phyloP scores from a whole-genome alignment of 805 yeast species.

The Candida ficus region DNA sequence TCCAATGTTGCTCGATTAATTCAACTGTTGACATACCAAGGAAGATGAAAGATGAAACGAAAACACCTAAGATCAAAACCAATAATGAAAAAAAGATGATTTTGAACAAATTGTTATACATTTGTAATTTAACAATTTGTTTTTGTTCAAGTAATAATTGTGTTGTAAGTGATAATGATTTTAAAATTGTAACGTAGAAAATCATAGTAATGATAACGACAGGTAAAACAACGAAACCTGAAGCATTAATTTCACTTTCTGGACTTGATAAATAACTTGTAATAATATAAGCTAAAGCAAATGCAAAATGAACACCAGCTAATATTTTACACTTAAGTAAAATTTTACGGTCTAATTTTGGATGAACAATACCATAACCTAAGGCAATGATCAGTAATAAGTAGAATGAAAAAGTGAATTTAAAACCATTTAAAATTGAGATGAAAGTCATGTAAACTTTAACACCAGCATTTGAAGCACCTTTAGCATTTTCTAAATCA shows the following conservation, averaged over 20 bases:
- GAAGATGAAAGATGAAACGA: slow-evolving; percentile 63
- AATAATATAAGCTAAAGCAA: slow-evolving; percentile 49
- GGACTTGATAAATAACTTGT: slow-evolving; percentile 49
- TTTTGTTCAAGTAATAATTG: slow-evolving; percentile 73
- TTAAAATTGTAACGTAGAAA: slow-evolving; percentile 71
- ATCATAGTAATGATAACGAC: slow-evolving; percentile 60
- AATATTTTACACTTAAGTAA: slow-evolving; percentile 70
- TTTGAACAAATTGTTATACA: slow-evolving; percentile 76
- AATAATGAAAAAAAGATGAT: slow-evolving; percentile 70
- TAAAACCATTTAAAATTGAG: slow-evolving; percentile 72
- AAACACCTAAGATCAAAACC: slow-evolving; percentile 63
- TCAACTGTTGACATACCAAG: slow-evolving; percentile 72
- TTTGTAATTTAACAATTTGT: slow-evolving; percentile 83
- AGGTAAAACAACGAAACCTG: slow-evolving; percentile 64
- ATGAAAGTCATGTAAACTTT: slow-evolving; percentile 73
- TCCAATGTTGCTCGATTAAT: slow-evolving; percentile 86
- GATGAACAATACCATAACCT: slow-evolving; percentile 93
- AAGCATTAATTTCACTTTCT: slow-evolving; percentile 42
- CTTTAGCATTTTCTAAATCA: slow-evolving; percentile 69
- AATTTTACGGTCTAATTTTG: slow-evolving; percentile 66
- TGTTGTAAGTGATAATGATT: slow-evolving; percentile 71
- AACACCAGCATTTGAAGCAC: slow-evolving; percentile 45
- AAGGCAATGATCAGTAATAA: slow-evolving; percentile 76
- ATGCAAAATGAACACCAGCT: slow-evolving; percentile 50
- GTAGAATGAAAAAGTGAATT: slow-evolving; percentile 85